phyloP scores from a whole-genome alignment of 1,284 basidiomycete genomes.

The Phlebopus sp. region DNA sequence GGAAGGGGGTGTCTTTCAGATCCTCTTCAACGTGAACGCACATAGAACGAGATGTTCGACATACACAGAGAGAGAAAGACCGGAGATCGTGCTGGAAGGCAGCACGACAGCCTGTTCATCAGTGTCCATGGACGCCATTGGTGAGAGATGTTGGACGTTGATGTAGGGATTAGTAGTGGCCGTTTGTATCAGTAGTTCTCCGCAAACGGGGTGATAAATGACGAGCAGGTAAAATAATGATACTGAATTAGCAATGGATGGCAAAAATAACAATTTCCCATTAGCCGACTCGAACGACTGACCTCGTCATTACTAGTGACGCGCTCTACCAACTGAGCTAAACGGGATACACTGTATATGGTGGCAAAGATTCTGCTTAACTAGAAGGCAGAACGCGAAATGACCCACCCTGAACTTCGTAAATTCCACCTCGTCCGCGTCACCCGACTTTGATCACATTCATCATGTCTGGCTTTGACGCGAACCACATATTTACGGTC shows the following conservation, averaged over 20 bases:
- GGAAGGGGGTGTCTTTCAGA: slow-evolving; percentile 85
- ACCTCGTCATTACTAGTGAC: slow-evolving; percentile 58
- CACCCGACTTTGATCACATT: slow-evolving; percentile 10
- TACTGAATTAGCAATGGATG: background rate
- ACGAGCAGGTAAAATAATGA: background rate
- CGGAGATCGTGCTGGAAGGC: slow-evolving; percentile 64
- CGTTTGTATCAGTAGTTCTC: too few species aligned
- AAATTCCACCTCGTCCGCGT: slow-evolving; percentile 8
- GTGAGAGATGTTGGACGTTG: slow-evolving; percentile 11
- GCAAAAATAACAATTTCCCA: slow-evolving; percentile 33
- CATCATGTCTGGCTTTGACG: slow-evolving; percentile 70
- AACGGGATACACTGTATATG: slow-evolving; percentile 33
- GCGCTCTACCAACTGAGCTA: slow-evolving; percentile 63
- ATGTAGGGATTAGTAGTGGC: background rate
- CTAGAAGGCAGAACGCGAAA: slow-evolving; percentile 36
- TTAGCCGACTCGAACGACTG: slow-evolving; percentile 52
- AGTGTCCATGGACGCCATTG: slow-evolving; percentile 72
- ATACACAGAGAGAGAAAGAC: slow-evolving; percentile 68
- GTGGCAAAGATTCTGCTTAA: background rate
- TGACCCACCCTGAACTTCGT: slow-evolving; percentile 44
- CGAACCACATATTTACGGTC: slow-evolving; percentile 76
- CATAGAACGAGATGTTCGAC: slow-evolving; percentile 23
- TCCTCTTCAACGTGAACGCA: slow-evolving; percentile 10
- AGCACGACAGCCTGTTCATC: slow-evolving; percentile 73
- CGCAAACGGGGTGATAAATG: too few species aligned